These are phyloP conservation scores for Acanthamoeba healyi DNA, from an alignment of 208 protist genomes.

Conservation along the genomic window DNA sequence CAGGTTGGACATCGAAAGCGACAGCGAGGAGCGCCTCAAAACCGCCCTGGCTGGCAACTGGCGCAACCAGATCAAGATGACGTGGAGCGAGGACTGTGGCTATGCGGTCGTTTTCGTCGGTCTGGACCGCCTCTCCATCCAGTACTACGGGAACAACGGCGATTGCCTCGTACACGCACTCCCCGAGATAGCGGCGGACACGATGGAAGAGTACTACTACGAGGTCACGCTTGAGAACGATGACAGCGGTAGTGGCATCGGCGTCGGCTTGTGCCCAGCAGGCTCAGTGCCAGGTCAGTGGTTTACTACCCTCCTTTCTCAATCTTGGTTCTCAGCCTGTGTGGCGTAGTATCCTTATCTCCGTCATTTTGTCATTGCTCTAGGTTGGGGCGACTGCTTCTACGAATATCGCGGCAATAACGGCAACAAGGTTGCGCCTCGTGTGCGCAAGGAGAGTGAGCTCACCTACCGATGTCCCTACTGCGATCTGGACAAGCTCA, in stretches of 20 bases:
- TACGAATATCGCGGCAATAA: slow-evolving; percentile 45
- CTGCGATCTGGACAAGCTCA: slow-evolving; percentile 34
- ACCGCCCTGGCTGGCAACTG: background rate
- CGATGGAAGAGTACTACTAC: background rate
- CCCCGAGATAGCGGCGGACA: slow-evolving; percentile 17
- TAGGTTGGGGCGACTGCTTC: slow-evolving; percentile 66
- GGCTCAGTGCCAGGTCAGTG: background rate
- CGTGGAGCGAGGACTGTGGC: slow-evolving; percentile 37
- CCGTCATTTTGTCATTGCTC: background rate
- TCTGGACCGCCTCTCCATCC: slow-evolving; percentile 27
- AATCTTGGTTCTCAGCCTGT: no score
- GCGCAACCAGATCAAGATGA: background rate
- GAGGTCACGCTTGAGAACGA: background rate
- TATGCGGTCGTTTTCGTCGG: slow-evolving; percentile 27
- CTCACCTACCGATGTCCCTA: slow-evolving; percentile 43
- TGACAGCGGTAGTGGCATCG: slow-evolving; percentile 54
- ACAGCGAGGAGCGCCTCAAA: slow-evolving; percentile 2
- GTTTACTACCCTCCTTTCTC: no score
- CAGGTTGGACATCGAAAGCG: background rate
- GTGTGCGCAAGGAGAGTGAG: background rate
- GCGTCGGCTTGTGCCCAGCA: slow-evolving; percentile 32
- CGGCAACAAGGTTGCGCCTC: slow-evolving; percentile 25
- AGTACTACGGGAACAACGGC: slow-evolving; percentile 44
- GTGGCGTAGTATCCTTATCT: no score
- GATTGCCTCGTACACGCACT: slow-evolving; percentile 42